Evolutionary conservation across 352 stramenopile genomes (phyloP).

Genomic region (Pythium utonaiense): DNA sequence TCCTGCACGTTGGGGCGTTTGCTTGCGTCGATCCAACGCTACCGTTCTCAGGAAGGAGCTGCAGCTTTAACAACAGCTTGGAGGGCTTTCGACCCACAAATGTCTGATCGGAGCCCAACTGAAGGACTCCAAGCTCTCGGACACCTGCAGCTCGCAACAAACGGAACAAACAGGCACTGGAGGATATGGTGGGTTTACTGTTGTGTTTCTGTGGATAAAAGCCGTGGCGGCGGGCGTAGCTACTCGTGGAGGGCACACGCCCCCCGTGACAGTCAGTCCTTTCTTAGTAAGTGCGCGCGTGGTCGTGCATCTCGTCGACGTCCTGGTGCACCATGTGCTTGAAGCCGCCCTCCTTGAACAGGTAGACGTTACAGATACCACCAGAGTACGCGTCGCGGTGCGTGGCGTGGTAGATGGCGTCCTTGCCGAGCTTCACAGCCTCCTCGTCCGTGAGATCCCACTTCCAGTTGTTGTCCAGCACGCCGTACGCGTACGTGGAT

Average conservation of each 20-base stretch:
- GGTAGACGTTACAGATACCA: conserved; percentile 95
- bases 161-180: too few relatives aligned
- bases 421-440: conserved; percentile 98
- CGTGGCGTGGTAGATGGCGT: conserved; percentile 99
- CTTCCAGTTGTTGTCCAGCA: conserved; percentile 97
- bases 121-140: too few relatives aligned
- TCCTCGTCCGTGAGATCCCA: conserved; percentile 98
- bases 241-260: too few relatives aligned
- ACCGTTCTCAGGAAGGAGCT: too few relatives aligned
- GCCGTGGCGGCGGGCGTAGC: background rate
- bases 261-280: background rate
- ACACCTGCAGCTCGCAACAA: too few relatives aligned
- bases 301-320: conserved; percentile 98
- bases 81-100: too few relatives aligned
- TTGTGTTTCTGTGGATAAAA: too few relatives aligned
- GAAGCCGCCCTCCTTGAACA: conserved; percentile 98
- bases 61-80: too few relatives aligned
- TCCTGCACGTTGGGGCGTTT: too few relatives aligned
- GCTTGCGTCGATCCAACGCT: too few relatives aligned
- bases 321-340: conserved; percentile 96
- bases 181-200: too few relatives aligned
- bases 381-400: conserved; percentile 98
- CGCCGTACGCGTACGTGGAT: conserved; percentile 99
- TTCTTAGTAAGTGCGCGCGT: conserved; percentile 44
- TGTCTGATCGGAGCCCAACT: too few relatives aligned